These are phyloP conservation scores for Fusarium dimerum DNA, from an alignment of 2,329 filamentous ascomycete species.

Conservation along the genomic window DNA sequence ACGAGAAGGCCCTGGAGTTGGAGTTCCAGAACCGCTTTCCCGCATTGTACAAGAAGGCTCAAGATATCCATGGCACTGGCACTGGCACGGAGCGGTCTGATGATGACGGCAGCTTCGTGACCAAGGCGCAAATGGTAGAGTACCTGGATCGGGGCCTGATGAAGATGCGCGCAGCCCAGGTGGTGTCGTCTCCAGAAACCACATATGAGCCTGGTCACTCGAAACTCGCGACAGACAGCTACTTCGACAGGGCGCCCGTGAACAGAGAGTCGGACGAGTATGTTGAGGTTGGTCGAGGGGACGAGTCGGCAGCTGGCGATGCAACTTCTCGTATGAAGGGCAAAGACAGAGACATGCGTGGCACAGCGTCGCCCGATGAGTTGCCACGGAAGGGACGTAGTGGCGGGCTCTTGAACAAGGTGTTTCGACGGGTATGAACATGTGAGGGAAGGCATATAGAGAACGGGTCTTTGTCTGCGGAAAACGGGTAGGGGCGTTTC, in stretches of 20 bases:
- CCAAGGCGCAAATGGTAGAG: constrained; percentile 49
- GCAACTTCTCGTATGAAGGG: constrained; percentile 15
- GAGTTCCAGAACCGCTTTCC: constrained; percentile 50
- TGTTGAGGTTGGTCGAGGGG: constrained; percentile 34
- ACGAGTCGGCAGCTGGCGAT: constrained; percentile 23
- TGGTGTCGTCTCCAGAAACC: constrained; percentile 13
- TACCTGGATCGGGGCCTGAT: constrained; percentile 48
- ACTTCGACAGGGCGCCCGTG: constrained; percentile 27
- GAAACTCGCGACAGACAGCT: constrained; percentile 34
- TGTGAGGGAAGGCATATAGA: too few relatives aligned
- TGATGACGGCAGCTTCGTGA: constrained; percentile 39
- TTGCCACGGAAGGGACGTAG: constrained; percentile 29
- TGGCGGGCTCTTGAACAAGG: constrained; percentile 37
- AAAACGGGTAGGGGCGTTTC: background rate
- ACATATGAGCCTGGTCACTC: constrained; percentile 31
- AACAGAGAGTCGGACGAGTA: constrained; percentile 37
- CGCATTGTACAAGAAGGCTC: constrained; percentile 46
- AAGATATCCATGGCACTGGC: constrained; percentile 35
- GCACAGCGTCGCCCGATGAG: constrained; percentile 17
- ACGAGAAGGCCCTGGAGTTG: constrained; percentile 50
- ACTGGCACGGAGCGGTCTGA: constrained; percentile 31
- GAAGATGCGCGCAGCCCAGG: constrained; percentile 41
- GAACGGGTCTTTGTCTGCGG: background rate
- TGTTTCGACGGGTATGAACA: constrained; percentile 34
- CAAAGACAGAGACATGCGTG: constrained; percentile 24